Percentiles rank a stretch among this genome's conserved stretches.
Conservation (phyloP, 208 protist genomes). For the Naegleria gruberi region DNA sequence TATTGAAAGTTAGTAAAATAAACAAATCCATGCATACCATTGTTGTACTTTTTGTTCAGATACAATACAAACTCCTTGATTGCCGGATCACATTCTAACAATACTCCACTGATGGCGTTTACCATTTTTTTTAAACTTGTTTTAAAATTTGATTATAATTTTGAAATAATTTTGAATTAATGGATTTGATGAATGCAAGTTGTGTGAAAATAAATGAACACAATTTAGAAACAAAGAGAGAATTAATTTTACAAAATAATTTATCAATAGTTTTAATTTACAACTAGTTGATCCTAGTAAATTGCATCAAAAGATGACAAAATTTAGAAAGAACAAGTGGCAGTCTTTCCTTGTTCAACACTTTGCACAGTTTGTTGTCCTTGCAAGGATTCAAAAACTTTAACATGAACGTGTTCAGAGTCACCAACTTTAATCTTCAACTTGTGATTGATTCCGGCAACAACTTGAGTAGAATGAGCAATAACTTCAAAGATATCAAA, state of each 20-base stretch:
- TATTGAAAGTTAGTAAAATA: no score
- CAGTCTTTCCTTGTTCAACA: background rate
- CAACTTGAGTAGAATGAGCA: background rate
- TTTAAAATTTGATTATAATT: no score
- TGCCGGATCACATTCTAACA: background rate
- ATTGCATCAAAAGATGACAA: no score
- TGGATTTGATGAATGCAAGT: no score
- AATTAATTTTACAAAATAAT: no score
- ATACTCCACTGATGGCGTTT: background rate
- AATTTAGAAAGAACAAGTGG: no score
- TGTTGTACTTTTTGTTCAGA: background rate
- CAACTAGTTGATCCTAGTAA: no score
- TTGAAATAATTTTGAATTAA: no score
- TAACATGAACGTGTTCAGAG: background rate
- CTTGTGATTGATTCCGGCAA: background rate
- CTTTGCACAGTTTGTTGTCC: background rate
- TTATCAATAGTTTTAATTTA: no score
- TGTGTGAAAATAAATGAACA: no score
- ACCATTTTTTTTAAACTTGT: conserved; percentile 1
- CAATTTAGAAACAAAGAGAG: no score
- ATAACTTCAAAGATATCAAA: background rate
- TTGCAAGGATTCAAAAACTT: background rate
- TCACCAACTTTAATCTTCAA: background rate
- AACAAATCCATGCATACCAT: background rate
- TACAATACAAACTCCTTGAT: background rate